Conservation (phyloP, 2,329 filamentous ascomycete genomes). For the Fusarium irregulare region DNA sequence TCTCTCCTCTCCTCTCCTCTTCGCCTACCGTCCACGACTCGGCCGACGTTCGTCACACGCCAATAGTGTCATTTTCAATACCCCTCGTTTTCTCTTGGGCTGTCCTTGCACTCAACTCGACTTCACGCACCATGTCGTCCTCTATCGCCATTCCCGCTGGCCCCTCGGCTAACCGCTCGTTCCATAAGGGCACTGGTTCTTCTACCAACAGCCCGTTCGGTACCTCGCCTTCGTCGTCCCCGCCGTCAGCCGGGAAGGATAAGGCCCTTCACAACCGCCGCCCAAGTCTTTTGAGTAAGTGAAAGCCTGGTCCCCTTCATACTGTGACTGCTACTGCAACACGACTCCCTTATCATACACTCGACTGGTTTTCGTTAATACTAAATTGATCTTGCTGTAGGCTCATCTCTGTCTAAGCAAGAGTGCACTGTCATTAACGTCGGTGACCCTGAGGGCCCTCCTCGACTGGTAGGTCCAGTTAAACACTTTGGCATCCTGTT, state of each 20-base stretch:
- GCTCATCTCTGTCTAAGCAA: slow-evolving; percentile 76
- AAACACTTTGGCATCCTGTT: background rate
- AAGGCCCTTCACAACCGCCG: slow-evolving; percentile 66
- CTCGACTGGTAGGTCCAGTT: slow-evolving; percentile 70
- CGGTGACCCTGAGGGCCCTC: slow-evolving; percentile 77
- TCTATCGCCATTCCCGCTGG: slow-evolving; percentile 75
- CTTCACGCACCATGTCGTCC: slow-evolving; percentile 65
- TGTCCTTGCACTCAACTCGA: slow-evolving; percentile 15
- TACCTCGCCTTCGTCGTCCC: slow-evolving; percentile 62
- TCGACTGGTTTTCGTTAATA: slow-evolving; percentile 8
- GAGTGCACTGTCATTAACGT: slow-evolving; percentile 86
- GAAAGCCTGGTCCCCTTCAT: slow-evolving; percentile 5
- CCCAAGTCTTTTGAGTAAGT: slow-evolving; percentile 70
- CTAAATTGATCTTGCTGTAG: slow-evolving; percentile 59
- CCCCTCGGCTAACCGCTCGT: slow-evolving; percentile 51
- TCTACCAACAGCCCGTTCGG: slow-evolving; percentile 58
- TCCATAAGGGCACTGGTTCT: slow-evolving; percentile 60
- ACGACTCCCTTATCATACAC: slow-evolving; percentile 21
- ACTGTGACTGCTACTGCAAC: slow-evolving; percentile 16
- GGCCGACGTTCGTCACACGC: slow-evolving; percentile 24
- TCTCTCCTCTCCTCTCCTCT: background rate
- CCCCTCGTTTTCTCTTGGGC: slow-evolving; percentile 37
- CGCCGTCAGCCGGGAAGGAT: slow-evolving; percentile 62
- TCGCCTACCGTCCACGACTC: slow-evolving; percentile 17
- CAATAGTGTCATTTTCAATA: slow-evolving; percentile 24